Conservation (phyloP, 108 stramenopile species). For the Aurantiochytrium sp. region DNA sequence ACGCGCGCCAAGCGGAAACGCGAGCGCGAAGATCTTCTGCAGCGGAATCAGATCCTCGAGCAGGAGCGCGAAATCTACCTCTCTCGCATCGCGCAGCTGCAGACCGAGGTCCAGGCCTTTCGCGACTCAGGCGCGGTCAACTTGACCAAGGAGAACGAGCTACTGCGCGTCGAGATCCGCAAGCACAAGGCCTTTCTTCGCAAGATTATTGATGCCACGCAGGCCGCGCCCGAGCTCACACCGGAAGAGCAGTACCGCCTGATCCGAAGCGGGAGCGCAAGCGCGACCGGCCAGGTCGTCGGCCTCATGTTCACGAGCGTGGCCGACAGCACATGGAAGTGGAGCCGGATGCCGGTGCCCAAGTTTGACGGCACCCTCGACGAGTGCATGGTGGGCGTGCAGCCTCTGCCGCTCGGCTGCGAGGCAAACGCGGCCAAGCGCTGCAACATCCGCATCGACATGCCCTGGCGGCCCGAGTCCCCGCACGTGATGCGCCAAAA, state of each 20-base stretch:
- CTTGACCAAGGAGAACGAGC: neutral
- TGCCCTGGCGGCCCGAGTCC: constrained; percentile 6
- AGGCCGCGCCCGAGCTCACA: neutral
- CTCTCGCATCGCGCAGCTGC: neutral
- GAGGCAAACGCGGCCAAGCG: neutral
- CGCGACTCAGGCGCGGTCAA: neutral
- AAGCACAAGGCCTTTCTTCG: constrained; percentile 25
- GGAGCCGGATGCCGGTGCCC: too few relatives aligned
- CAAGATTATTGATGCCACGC: neutral
- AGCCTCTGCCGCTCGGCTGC: constrained; percentile 12
- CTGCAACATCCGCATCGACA: neutral
- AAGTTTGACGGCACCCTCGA: neutral
- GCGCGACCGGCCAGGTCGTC: neutral
- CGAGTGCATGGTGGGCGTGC: neutral
- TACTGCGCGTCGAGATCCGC: neutral
- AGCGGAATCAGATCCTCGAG: neutral
- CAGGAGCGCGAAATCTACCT: neutral
- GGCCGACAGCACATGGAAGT: neutral
- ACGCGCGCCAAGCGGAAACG: neutral
- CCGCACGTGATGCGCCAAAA: neutral
- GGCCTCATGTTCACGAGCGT: neutral
- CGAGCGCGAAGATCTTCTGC: neutral
- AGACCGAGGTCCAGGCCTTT: neutral
- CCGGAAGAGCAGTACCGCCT: neutral
- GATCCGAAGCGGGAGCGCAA: neutral